Evolutionary conservation across 2,329 filamentous ascomycete species (phyloP).

Genomic region (Leptosphaerulina australis): DNA sequence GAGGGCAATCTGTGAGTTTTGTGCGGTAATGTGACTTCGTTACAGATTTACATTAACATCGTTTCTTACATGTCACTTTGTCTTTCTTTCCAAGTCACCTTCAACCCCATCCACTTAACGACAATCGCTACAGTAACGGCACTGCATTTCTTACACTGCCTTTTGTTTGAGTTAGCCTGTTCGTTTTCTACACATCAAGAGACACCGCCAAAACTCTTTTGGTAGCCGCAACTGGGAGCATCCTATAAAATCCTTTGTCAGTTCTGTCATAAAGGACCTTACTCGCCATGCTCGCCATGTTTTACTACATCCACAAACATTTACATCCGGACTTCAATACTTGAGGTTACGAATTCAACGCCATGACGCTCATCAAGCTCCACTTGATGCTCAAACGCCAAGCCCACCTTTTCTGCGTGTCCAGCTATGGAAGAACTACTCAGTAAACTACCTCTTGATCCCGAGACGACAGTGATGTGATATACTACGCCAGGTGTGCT

Average conservation of each 20-base stretch:
- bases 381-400: not conserved
- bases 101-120: too few relatives aligned
- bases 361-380: not conserved
- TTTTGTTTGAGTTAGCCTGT: too few relatives aligned
- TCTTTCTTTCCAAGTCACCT: too few relatives aligned
- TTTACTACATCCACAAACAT: not conserved
- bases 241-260: not conserved
- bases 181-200: not conserved
- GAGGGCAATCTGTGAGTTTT: too few relatives aligned
- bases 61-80: too few relatives aligned
- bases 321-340: not conserved
- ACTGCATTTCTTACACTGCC: too few relatives aligned
- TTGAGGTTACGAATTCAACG: not conserved
- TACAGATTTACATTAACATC: too few relatives aligned
- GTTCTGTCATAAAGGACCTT: not conserved
- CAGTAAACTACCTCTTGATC: constrained; percentile 17
- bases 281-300: not conserved
- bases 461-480: constrained; percentile 9
- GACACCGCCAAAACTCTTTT: not conserved
- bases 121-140: too few relatives aligned
- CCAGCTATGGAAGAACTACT: constrained; percentile 17
- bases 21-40: too few relatives aligned
- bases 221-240: not conserved
- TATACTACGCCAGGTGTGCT: constrained; percentile 1
- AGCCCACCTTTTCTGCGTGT: constrained; percentile 2